phyloP scores from a whole-genome alignment of 1,284 basidiomycete species.

The Sporisorium reilianum region DNA sequence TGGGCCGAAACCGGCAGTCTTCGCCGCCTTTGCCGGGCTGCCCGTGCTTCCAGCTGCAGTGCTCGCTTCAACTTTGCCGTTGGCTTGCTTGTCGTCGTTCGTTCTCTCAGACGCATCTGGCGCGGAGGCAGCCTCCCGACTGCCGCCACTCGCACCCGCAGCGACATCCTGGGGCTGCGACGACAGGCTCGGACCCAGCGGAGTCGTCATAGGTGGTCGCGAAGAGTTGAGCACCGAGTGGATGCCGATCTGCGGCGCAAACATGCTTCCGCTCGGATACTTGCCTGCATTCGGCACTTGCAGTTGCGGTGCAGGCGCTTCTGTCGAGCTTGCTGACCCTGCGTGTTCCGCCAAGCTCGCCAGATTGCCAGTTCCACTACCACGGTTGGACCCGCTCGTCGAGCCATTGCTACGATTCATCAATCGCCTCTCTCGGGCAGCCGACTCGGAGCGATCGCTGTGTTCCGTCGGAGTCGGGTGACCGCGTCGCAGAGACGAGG shows the following conservation, averaged over 20 bases:
- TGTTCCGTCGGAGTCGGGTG: constrained; percentile 24
- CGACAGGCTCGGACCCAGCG: constrained; percentile 23
- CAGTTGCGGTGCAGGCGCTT: constrained; percentile 8
- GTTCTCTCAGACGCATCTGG: background rate
- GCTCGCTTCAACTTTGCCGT: background rate
- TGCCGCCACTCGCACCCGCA: background rate
- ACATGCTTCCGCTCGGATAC: constrained; percentile 55
- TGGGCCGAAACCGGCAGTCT: constrained; percentile 1
- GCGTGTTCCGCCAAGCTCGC: constrained; percentile 15
- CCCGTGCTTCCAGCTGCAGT: background rate
- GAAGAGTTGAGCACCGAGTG: constrained; percentile 48
- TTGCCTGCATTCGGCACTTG: constrained; percentile 18
- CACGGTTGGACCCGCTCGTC: background rate
- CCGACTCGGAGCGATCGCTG: constrained; percentile 18
- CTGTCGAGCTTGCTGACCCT: background rate
- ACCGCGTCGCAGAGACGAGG: constrained; percentile 23
- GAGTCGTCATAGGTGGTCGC: constrained; percentile 52
- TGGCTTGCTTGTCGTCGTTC: constrained; percentile 3
- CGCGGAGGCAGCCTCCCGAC: background rate
- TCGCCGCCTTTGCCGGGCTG: background rate
- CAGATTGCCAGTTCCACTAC: constrained; percentile 4
- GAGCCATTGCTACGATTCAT: constrained; percentile 28
- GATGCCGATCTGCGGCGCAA: constrained; percentile 59
- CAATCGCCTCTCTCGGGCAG: constrained; percentile 18
- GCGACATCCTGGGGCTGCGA: constrained; percentile 7